Base-by-base conservation (phyloP, 176 grass and related monocot species). In the Panicum miliaceum region DNA sequence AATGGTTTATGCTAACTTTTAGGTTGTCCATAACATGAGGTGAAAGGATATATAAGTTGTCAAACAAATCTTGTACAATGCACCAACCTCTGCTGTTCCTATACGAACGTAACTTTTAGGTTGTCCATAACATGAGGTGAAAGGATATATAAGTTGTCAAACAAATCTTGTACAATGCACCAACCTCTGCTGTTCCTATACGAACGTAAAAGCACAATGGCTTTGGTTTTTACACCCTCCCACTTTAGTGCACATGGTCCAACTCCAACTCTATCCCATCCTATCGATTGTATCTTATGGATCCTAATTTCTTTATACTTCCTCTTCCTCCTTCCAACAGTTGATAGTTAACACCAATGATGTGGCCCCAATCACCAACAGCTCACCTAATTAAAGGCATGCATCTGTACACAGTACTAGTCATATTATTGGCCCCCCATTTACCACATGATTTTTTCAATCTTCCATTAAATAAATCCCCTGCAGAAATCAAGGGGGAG, bases 401-500 rank as follows among this genome's bases (percentile, higher is more conserved):
- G 61, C 12, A 29, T 10, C 16, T 52, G 61, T 51, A 52, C 62
- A 66, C 61, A 52, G 34, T 25, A 40, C 32, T 38, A 52, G 47
- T 74, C 26, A 53, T 48, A 26, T 15, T 64, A 73, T 51, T 10
- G 20, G 18, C 9, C 11, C 11, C 29, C 16, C n/a, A 29, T 41
- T 20, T 16, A 62, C 19, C 59, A 53, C 26, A 36, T 86, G 50
- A 51, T 61, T 77, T 65, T 75, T 77, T 75, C 3, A 18, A 64
- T n/a, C 16, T 60, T 60, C 26, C 23, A 26, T 25, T 60, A 59
- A 25, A 18, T 27, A 75, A 51, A 61, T 23, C 15, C 45, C 15
- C 12, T 68, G 40, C 15, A 67, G 48, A 62, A 86, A 73, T 51
- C 38, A 66, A 35, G 37, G 50, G 12, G 50, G 12, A 74, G 3